A percentile compares a stretch with the other conserved stretches of the same genome.
phyloP scores from a whole-genome alignment of 129 eudicot genomes.

The Silybum marianum region DNA sequence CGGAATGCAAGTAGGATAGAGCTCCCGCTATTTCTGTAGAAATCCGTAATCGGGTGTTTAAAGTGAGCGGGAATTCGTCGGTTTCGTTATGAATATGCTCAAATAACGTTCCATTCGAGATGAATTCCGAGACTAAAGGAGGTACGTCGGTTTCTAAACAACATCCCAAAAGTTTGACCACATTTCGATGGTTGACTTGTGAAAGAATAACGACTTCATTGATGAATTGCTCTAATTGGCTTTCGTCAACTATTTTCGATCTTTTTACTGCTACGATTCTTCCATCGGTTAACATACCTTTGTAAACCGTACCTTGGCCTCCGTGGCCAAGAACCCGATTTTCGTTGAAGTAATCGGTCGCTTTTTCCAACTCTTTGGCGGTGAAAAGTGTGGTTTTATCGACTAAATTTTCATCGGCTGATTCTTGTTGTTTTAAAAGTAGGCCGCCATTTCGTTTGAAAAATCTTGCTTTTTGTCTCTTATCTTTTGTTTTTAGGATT shows the following conservation, averaged over 20 bases:
- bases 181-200: conserved; percentile 29
- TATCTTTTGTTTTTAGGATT: conserved; percentile 23
- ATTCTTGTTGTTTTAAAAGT: conserved; percentile 22
- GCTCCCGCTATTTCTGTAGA: conserved; percentile 33
- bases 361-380: conserved; percentile 31
- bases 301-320: conserved; percentile 31
- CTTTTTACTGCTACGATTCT: conserved; percentile 26
- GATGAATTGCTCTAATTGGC: conserved; percentile 27
- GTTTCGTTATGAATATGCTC: conserved; percentile 15
- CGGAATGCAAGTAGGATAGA: conserved; percentile 23
- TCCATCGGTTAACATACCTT: conserved; percentile 29
- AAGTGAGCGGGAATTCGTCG: conserved; percentile 25
- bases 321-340: conserved; percentile 27
- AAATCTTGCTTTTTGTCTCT: conserved; percentile 17
- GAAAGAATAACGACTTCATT: conserved; percentile 25
- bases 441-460: conserved; percentile 25
- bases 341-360: conserved; percentile 25
- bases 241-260: conserved; percentile 26
- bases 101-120: conserved; percentile 26
- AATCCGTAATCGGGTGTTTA: conserved; percentile 23
- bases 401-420: conserved; percentile 20
- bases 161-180: conserved; percentile 18
- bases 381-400: conserved; percentile 26
- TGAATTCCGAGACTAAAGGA: conserved; percentile 22
- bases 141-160: conserved; percentile 30